phyloP scores from a whole-genome alignment of 2,329 filamentous ascomycete genomes.

The Fusarium illudens region DNA sequence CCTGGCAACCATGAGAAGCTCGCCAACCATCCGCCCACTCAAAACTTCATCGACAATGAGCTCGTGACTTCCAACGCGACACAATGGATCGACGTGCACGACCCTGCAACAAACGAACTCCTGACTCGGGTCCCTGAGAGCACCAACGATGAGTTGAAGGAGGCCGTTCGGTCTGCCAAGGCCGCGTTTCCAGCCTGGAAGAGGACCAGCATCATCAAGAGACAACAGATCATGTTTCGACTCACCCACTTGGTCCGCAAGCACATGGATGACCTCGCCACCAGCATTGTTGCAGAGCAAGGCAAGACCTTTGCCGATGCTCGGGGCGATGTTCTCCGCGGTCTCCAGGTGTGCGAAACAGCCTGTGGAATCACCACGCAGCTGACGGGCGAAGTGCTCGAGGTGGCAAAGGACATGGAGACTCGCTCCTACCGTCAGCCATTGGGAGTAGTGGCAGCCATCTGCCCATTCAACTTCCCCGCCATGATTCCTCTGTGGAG shows the following conservation, averaged over 20 bases:
- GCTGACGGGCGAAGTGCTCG: constrained; percentile 77
- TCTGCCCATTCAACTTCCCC: constrained; percentile 85
- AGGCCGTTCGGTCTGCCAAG: constrained; percentile 73
- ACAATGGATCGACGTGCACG: constrained; percentile 76
- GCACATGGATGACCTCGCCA: constrained; percentile 79
- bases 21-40: constrained; percentile 61
- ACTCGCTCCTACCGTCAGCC: constrained; percentile 79
- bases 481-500: constrained; percentile 88
- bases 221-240: constrained; percentile 82
- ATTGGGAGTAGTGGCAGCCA: constrained; percentile 77
- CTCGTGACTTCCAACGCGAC: constrained; percentile 69
- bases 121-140: constrained; percentile 80
- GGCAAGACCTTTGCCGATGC: constrained; percentile 82
- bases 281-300: constrained; percentile 80
- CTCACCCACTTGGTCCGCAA: constrained; percentile 77
- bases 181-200: constrained; percentile 75
- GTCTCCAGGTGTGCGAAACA: constrained; percentile 79
- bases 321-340: constrained; percentile 76
- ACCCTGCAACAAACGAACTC: constrained; percentile 81
- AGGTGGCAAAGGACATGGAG: constrained; percentile 86
- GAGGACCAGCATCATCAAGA: constrained; percentile 69
- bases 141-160: constrained; percentile 73
- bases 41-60: constrained; percentile 77
- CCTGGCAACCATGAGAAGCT: constrained; percentile 39
- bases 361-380: constrained; percentile 77